Conservation (phyloP, 805 yeast genomes). For the Saccharomycopsis guyanensis region DNA sequence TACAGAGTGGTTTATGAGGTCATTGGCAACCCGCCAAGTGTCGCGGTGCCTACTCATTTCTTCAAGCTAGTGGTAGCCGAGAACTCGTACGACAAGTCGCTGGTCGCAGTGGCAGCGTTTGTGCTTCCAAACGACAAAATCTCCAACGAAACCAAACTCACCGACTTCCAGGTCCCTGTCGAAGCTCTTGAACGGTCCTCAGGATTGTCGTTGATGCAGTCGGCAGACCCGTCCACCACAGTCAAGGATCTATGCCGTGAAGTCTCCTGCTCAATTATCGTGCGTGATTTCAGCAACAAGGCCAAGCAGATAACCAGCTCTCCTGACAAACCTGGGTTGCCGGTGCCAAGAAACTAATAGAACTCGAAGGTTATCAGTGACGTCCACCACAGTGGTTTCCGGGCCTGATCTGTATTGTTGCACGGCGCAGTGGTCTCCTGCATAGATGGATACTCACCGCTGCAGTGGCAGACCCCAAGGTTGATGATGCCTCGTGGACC, state of each 20-base stretch:
- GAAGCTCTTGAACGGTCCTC: conserved; percentile 83
- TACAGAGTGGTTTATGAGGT: conserved; percentile 81
- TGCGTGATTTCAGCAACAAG: conserved; percentile 63
- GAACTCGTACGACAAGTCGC: conserved; percentile 17
- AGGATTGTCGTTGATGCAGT: conserved; percentile 74
- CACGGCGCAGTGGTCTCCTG: no score
- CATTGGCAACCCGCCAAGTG: conserved; percentile 91
- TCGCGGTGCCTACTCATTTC: conserved; percentile 97
- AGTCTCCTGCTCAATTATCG: conserved; percentile 68
- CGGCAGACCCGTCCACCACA: conserved; percentile 46
- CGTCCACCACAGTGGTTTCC: no score
- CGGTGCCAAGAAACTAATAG: no score
- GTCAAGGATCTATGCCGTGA: conserved; percentile 69
- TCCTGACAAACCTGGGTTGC: conserved; percentile 19
- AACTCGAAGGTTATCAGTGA: no score
- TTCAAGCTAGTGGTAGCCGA: conserved; percentile 89
- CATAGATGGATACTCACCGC: no score
- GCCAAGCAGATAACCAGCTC: conserved; percentile 29
- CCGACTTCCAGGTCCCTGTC: conserved; percentile 76
- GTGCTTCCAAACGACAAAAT: conserved; percentile 86
- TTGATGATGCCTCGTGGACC: no score
- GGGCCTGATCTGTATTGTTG: no score
- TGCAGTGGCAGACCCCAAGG: no score
- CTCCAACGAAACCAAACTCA: conserved; percentile 61
- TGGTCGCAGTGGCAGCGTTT: conserved; percentile 78